phyloP scores from a whole-genome alignment of 2,329 filamentous ascomycete genomes.

The Beauveria australis region DNA sequence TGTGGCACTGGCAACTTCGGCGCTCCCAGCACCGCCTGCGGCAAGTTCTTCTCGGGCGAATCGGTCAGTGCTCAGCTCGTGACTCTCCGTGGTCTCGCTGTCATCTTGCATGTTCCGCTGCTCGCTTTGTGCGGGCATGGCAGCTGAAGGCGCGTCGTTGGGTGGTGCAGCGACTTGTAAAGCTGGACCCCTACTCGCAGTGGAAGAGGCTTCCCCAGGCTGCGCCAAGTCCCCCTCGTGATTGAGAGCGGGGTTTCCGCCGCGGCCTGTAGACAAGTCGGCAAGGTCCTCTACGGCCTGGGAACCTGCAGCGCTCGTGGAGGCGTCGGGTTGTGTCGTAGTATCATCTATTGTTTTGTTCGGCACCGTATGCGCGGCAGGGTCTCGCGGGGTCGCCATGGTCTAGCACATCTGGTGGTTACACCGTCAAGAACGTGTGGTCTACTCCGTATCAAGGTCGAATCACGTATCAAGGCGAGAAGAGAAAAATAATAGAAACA shows the following conservation, averaged over 20 bases:
- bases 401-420: not conserved
- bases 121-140: conserved; percentile 8
- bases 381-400: conserved; percentile 10
- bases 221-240: conserved; percentile 35
- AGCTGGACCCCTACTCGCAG: conserved; percentile 19
- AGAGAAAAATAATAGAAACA: too few species aligned
- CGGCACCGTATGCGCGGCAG: not conserved
- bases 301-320: not conserved
- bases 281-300: not conserved
- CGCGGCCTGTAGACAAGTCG: conserved; percentile 23
- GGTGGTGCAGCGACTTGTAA: not conserved
- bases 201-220: conserved; percentile 41
- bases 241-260: conserved; percentile 29
- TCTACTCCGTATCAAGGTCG: not conserved
- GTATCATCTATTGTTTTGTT: not conserved
- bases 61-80: not conserved
- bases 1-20: conserved; percentile 4
- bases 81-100: not conserved
- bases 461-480: not conserved
- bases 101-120: not conserved
- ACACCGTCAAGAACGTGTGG: not conserved
- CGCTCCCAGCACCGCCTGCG: not conserved
- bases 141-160: conserved; percentile 21
- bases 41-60: not conserved
- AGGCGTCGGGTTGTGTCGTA: not conserved